Evolutionary conservation across 2,329 filamentous ascomycete genomes (phyloP), one percentile per base, ranked within the genome.

Genomic region (Penicillium janthinellum): DNA sequence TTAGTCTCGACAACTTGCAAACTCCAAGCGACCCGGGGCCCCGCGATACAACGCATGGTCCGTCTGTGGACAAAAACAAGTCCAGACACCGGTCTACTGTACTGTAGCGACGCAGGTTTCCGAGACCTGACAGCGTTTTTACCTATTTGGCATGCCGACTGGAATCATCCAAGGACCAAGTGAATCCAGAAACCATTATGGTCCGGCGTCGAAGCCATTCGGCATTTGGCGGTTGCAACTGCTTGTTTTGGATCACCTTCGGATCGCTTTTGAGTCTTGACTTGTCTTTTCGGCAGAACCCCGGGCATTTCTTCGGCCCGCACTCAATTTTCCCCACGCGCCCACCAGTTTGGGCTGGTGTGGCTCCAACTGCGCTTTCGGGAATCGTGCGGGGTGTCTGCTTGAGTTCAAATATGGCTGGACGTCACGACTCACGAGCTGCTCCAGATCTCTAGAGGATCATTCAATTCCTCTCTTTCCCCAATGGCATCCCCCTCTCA

Each of bases 301-400:
- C 52, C 58, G 60, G 58, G 2, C 49, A 44, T 44, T 25, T 51
- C 38, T 34, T 12, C 20, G 35, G 31, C 8, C 44, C 25, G 22
- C 22, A 7, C 15, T n/a, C 31, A 8, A n/a, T 7, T 38, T 25
- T 25, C 51, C 54, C 54, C 58, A 34, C 45, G 42, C 57, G 15
- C 49, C 39, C 22, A 8, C 25, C 25, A 44, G 25, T 38, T n/a
- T 15, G 52, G 58, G 42, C 20, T 31, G 37, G 42, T n/a, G 61
- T 58, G 61, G 61, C 58, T 61, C 58, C 17, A 58, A 15, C 51
- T 63, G 49, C 61, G 47, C 20, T 59, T 61, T 45, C 41, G 10
- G 47, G 56, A 51, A 20, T n/a, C 7, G 20, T 25, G 15, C n/a
- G 50, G 31, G 28, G 39, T 31, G 34, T 34, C 14, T 37, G 31